Evolutionary conservation across 768 basidiomycete species (phyloP).

Genomic region (Sistotremastrum suecicum): DNA sequence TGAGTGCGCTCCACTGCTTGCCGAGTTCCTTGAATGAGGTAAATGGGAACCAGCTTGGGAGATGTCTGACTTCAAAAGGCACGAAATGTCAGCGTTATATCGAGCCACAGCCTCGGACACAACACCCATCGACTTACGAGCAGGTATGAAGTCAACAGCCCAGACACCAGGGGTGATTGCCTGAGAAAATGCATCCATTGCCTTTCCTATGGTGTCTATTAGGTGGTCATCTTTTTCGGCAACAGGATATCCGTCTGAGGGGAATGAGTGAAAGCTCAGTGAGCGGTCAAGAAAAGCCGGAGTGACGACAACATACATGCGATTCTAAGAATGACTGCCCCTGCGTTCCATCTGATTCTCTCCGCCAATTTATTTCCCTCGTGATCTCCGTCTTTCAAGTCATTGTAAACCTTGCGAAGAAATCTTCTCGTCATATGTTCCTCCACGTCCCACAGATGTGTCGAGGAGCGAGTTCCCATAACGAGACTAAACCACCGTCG

Average conservation of each 20-base stretch:
- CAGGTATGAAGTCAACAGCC: slow-evolving; percentile 3
- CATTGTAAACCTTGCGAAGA: too few relatives aligned
- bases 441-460: too few relatives aligned
- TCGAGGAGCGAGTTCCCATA: too few relatives aligned
- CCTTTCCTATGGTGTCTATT: slow-evolving; percentile 1
- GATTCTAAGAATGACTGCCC: too few relatives aligned
- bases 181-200: slow-evolving; percentile 1
- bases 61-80: slow-evolving; percentile 4
- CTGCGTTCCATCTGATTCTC: too few relatives aligned
- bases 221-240: slow-evolving; percentile 3
- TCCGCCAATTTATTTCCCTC: too few relatives aligned
- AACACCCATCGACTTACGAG: background rate
- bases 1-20: background rate
- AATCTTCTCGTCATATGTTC: too few relatives aligned
- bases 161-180: slow-evolving; percentile 1
- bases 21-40: slow-evolving; percentile 7
- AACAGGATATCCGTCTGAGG: slow-evolving; percentile 5
- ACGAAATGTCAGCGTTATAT: background rate
- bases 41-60: slow-evolving; percentile 12
- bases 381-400: too few relatives aligned
- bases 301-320: too few relatives aligned
- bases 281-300: too few relatives aligned
- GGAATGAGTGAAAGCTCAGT: too few relatives aligned
- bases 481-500: too few relatives aligned
- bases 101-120: background rate